Conservation (phyloP, 2,329 filamentous ascomycete genomes). For the Aspergillus tubingensis region DNA sequence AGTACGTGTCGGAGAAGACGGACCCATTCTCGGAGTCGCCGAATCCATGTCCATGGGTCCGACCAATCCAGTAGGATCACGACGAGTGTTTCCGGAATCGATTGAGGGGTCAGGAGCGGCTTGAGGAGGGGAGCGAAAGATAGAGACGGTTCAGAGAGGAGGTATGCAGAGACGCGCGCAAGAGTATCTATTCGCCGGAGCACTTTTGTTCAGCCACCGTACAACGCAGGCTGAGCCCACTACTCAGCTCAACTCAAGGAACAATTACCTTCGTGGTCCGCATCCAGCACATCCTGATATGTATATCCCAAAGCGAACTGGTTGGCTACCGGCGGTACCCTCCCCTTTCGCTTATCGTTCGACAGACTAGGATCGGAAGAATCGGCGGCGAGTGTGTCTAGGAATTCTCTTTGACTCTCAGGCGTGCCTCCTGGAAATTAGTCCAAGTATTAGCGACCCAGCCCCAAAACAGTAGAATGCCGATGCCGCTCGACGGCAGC, state of each 20-base stretch:
- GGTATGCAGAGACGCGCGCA: slow-evolving; percentile 84
- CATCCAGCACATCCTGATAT: slow-evolving; percentile 90
- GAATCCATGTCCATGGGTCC: slow-evolving; percentile 88
- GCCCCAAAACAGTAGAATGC: neutral
- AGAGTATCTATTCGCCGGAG: slow-evolving; percentile 66
- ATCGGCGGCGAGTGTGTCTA: slow-evolving; percentile 60
- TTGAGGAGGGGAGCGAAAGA: slow-evolving; percentile 80
- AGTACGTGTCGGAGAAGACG: slow-evolving; percentile 77
- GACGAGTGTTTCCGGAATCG: slow-evolving; percentile 82
- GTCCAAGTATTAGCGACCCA: slow-evolving; percentile 20
- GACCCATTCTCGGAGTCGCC: slow-evolving; percentile 87
- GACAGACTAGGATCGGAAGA: slow-evolving; percentile 43
- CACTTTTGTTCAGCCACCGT: neutral
- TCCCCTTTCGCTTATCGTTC: slow-evolving; percentile 52
- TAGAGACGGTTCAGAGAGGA: slow-evolving; percentile 80
- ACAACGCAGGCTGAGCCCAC: neutral
- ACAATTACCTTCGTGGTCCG: slow-evolving; percentile 78
- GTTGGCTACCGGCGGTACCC: slow-evolving; percentile 79
- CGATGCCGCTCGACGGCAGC: slow-evolving; percentile 3
- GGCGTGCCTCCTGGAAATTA: slow-evolving; percentile 68
- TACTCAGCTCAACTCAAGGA: too few relatives aligned
- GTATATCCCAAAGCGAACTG: slow-evolving; percentile 92
- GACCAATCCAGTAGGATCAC: slow-evolving; percentile 96
- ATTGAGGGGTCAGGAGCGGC: slow-evolving; percentile 79
- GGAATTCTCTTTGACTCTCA: slow-evolving; percentile 80